Base-by-base conservation (phyloP, 345 rosid genomes). In the Odontarrhena argentea region DNA sequence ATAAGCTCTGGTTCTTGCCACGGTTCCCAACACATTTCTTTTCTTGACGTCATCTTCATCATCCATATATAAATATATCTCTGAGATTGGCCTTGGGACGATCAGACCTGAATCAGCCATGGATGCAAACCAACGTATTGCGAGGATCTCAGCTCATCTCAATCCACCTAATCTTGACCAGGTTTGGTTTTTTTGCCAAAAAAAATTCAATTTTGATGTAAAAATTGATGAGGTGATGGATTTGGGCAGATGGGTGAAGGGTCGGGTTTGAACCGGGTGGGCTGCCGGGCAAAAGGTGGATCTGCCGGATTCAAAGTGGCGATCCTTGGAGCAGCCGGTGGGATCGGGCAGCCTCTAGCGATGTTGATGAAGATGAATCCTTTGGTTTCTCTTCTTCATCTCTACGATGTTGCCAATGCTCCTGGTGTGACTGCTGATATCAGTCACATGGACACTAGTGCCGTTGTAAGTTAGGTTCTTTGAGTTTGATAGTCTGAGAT, bases 341-440 rank as follows among this genome's bases (percentile, higher is more conserved):
- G 99, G 30, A 94, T 91, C 1, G 99, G 99, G 8, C 97, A 94
- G 73, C 97, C 99, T 14, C 78, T 94, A 28, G 83, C 93, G 5
- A 46, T 94, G 97, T 68, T 94, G 80, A 94, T 88, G 97, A 94
- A 94, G 80, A 91, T 85, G 85, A 94, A 91, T 62, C 97, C 99
- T 2, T 80, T 94, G 78, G 96, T 94, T 37, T 91, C 96, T 0
- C 78, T 88, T 74, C 99, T 91, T 76, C 99, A 94, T 76, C 84
- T 94, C 48, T 88, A 91, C 63, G 97, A 94, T 70, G 99, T 94
- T 13, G 96, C 87, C 6, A 94, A 94, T 49, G 80, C 92, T 53
- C 96, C 87, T 69, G 99, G 99, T 59, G 97, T 94, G 28, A 88
- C 97, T 10, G 86, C 97, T 6, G 99, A 94, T 75, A 85, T 91